Base-by-base conservation (phyloP, 768 basidiomycete genomes). In the Lentinula aciculospora region DNA sequence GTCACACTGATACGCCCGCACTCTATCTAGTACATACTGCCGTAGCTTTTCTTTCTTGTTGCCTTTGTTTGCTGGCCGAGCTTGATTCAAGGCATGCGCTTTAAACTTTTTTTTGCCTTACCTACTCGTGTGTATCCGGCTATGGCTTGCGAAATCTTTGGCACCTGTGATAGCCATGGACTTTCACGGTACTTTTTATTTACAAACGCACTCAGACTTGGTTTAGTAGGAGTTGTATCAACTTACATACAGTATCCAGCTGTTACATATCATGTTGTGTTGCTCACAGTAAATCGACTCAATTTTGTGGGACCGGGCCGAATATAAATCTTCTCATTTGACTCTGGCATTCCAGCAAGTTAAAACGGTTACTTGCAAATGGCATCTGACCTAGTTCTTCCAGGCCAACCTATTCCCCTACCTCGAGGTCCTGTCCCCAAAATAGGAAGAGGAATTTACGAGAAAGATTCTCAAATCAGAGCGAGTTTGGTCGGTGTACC, bases 381-480 rank as follows among this genome's bases (percentile, higher is more conserved):
- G 48, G 39, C 57, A 8, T 51, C 49, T 8, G 50, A 51, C 37
- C 12, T 50, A 13, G 71, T 90, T 37, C 75, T 94, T 4, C 92
- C 92, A 56, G 92, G 92, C 7, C 92, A 94, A 71, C 88, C 88
- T 8, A 76, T 94, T 51, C 69, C 75, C 7, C 66, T 83, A 1
- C 81, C 82, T 4, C 72, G 77, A 17, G 78, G 80, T 0, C 82
- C 87, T 28, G 68, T 69, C 1, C 83, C 83, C 6, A 77, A 80
- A 62, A 69, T 86, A 4, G 90, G 89, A 15, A 67, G 74, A 3
- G 92, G 92, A 15, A 74, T 84, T 15, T 94, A 92, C 68, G 61
- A 72, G 21, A 78, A 81, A 61, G 81, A 89, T 66, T 81, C 80
- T 21, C 77, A 81, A 60, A 68, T 85, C 32, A 79, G 89, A 58